These are phyloP conservation scores for Tagetes erecta DNA, from an alignment of 129 eudicot genomes.

Conservation along the genomic window DNA sequence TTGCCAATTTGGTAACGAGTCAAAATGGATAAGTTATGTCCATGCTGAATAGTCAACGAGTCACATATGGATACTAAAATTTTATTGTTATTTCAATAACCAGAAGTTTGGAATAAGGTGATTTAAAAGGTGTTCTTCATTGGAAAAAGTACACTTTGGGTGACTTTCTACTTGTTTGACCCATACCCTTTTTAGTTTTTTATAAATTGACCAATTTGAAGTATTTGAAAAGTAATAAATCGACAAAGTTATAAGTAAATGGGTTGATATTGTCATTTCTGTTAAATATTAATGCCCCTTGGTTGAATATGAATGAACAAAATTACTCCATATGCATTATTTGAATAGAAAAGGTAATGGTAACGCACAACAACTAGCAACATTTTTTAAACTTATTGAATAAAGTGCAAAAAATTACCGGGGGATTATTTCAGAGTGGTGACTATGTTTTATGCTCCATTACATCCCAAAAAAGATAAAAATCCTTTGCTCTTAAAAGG, in stretches of 20 bases:
- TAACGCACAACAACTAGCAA: neutral
- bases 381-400: neutral
- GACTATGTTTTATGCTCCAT: neutral
- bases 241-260: neutral
- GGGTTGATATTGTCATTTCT: neutral
- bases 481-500: neutral
- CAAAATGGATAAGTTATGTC: neutral
- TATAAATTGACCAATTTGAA: neutral
- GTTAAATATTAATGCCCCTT: neutral
- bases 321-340: neutral
- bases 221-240: neutral
- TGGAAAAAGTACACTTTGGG: neutral
- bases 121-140: neutral
- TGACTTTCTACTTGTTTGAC: neutral
- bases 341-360: conserved; percentile 4
- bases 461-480: conserved; percentile 1
- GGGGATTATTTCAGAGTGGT: neutral
- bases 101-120: neutral
- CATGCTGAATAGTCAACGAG: neutral
- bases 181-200: neutral
- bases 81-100: neutral
- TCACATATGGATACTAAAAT: neutral
- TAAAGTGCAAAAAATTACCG: neutral
- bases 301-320: neutral
- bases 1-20: neutral